A percentile compares a stretch with the other conserved stretches of the same genome.
Evolutionary conservation across 1,284 basidiomycete species (phyloP).

Genomic region (Coniophora puteana): DNA sequence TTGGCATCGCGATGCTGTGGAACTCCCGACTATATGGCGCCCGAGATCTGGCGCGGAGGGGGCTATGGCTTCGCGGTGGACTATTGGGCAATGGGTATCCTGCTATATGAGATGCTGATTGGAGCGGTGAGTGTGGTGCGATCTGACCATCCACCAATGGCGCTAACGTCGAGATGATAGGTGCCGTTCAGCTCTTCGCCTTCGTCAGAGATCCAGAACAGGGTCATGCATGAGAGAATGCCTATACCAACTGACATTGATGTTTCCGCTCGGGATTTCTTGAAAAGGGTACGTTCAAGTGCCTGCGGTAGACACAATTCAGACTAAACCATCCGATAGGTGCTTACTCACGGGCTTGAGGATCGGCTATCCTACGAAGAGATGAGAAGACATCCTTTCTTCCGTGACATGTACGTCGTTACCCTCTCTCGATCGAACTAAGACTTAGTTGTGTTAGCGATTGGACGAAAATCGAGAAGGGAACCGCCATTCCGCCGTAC

Average conservation of each 20-base stretch:
- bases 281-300: constrained; percentile 1
- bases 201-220: background rate
- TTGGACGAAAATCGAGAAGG: constrained; percentile 7
- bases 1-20: constrained; percentile 5
- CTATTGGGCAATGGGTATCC: constrained; percentile 40
- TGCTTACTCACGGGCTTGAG: constrained; percentile 9
- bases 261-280: constrained; percentile 2
- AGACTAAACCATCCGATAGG: constrained; percentile 2
- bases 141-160: background rate
- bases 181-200: constrained; percentile 5
- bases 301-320: background rate
- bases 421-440: background rate
- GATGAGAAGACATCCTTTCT: constrained; percentile 10
- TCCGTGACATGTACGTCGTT: constrained; percentile 8
- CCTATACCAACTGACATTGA: background rate
- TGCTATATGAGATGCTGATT: constrained; percentile 55
- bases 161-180: background rate
- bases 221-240: background rate
- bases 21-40: constrained; percentile 52
- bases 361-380: constrained; percentile 7
- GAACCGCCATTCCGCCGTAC: background rate
- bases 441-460: constrained; percentile 2
- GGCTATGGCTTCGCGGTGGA: constrained; percentile 44
- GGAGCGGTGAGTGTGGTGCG: constrained; percentile 23
- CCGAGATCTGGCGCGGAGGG: constrained; percentile 42